A percentile compares a stretch with the other conserved stretches of the same genome.
These are phyloP conservation scores for Globisporangium splendens DNA, from an alignment of 352 stramenopile species.

Conservation along the genomic window DNA sequence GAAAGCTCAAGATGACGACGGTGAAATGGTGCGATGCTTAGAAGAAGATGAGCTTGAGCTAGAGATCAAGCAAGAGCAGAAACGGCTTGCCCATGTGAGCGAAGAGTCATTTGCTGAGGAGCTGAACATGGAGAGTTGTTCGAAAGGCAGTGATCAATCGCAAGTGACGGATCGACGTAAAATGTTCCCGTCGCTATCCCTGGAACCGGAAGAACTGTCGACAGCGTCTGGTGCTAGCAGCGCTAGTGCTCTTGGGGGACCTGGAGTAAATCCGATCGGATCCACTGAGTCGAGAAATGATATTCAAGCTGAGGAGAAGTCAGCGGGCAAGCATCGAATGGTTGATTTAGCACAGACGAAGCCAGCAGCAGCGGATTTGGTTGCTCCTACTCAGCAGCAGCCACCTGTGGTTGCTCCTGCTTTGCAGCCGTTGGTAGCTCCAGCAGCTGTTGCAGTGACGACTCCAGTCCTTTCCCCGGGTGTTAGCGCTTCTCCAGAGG, in stretches of 20 bases:
- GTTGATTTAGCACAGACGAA: slow-evolving; percentile 26
- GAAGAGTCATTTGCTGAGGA: slow-evolving; percentile 62
- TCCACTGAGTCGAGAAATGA: slow-evolving; percentile 12
- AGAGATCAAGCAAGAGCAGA: slow-evolving; percentile 44
- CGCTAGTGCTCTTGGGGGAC: slow-evolving; percentile 15
- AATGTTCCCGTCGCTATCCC: slow-evolving; percentile 48
- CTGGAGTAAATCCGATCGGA: slow-evolving; percentile 7
- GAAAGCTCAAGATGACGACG: slow-evolving; percentile 74
- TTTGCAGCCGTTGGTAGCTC: slow-evolving; percentile 1
- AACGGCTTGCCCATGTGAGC: slow-evolving; percentile 46
- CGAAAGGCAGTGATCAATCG: slow-evolving; percentile 31
- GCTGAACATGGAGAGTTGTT: slow-evolving; percentile 76
- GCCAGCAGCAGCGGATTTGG: slow-evolving; percentile 6
- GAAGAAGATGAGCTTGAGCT: slow-evolving; percentile 65
- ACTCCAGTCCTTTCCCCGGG: not conserved
- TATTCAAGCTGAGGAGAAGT: slow-evolving; percentile 46
- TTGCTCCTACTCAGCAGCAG: slow-evolving; percentile 7
- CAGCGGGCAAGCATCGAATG: slow-evolving; percentile 35
- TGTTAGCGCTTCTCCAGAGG: slow-evolving; percentile 13
- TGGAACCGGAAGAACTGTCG: slow-evolving; percentile 51
- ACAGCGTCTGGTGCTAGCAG: slow-evolving; percentile 19
- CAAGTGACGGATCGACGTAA: slow-evolving; percentile 39
- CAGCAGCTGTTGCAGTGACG: not conserved
- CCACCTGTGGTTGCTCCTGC: not conserved
- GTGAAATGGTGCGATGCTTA: slow-evolving; percentile 71